These are phyloP conservation scores for Podaxis sp. DNA, from an alignment of 768 basidiomycete species.

Conservation along the genomic window DNA sequence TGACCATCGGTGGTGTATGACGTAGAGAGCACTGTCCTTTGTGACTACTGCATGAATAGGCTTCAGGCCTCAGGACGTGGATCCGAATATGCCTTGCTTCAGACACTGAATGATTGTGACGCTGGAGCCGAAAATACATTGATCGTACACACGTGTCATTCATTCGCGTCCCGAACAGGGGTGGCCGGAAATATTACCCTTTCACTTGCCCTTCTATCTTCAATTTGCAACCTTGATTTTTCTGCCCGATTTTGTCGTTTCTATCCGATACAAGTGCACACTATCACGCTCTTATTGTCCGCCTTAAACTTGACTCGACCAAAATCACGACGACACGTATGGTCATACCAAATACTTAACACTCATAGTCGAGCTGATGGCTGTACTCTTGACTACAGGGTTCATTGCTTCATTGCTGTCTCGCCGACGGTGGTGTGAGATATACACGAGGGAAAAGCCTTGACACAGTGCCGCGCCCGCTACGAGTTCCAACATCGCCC, in stretches of 20 bases:
- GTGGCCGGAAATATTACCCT: not conserved
- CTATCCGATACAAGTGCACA: too few relatives aligned
- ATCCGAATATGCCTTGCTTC: not conserved
- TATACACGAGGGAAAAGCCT: not conserved
- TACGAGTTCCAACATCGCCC: not conserved
- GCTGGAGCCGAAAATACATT: not conserved
- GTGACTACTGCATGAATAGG: too few relatives aligned
- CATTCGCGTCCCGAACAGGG: not conserved
- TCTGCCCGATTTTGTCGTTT: not conserved
- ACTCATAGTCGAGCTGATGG: not conserved
- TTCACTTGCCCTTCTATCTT: not conserved
- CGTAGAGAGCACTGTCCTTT: not conserved
- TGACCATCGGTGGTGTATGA: not conserved
- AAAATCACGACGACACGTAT: not conserved
- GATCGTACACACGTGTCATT: slow-evolving; percentile 5
- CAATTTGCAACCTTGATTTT: not conserved
- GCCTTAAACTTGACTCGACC: not conserved
- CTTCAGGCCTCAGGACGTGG: too few relatives aligned
- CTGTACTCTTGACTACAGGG: not conserved
- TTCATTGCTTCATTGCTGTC: not conserved
- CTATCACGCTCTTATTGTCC: too few relatives aligned
- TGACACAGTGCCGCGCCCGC: not conserved
- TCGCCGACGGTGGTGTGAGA: not conserved
- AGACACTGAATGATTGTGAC: not conserved
- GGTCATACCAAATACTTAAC: not conserved